phyloP scores from a whole-genome alignment of 2,329 filamentous ascomycete species.

The Ophiostoma sp. region DNA sequence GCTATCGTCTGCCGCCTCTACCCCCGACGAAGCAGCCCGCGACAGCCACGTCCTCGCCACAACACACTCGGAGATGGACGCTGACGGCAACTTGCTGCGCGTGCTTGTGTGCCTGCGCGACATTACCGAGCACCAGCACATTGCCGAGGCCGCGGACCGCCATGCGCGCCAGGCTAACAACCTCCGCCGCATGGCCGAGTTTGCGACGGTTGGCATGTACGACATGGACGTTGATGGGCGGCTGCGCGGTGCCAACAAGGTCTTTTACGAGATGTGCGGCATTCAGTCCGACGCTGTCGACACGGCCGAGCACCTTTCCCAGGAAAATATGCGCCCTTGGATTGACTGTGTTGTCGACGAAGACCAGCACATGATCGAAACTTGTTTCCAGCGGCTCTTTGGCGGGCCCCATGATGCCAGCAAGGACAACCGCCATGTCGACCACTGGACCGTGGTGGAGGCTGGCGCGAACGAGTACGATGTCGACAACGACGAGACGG shows the following conservation, averaged over 20 bases:
- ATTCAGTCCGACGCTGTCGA: conserved; percentile 38
- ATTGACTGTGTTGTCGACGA: conserved; percentile 42
- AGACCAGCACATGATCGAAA: conserved; percentile 39
- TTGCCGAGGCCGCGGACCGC: conserved; percentile 44
- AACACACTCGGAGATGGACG: conserved; percentile 42
- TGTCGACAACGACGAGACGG: background rate
- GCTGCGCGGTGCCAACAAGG: conserved; percentile 47
- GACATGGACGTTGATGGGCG: conserved; percentile 48
- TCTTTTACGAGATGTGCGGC: conserved; percentile 50
- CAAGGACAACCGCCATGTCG: conserved; percentile 2
- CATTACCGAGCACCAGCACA: conserved; percentile 46
- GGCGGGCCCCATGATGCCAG: background rate
- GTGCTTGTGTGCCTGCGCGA: conserved; percentile 48
- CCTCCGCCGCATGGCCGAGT: conserved; percentile 49
- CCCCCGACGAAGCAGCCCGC: conserved; percentile 17
- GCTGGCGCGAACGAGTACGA: background rate
- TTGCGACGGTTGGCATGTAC: conserved; percentile 51
- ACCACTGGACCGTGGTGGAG: conserved; percentile 11
- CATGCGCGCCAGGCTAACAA: conserved; percentile 49
- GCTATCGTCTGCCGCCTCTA: conserved; percentile 22
- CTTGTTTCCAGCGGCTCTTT: conserved; percentile 38
- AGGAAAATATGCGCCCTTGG: conserved; percentile 41
- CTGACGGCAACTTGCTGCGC: conserved; percentile 41
- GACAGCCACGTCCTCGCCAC: conserved; percentile 44
- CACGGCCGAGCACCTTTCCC: conserved; percentile 35